Base-by-base conservation (phyloP, 2,329 filamentous ascomycete genomes). In the Diaporthe ampelina region DNA sequence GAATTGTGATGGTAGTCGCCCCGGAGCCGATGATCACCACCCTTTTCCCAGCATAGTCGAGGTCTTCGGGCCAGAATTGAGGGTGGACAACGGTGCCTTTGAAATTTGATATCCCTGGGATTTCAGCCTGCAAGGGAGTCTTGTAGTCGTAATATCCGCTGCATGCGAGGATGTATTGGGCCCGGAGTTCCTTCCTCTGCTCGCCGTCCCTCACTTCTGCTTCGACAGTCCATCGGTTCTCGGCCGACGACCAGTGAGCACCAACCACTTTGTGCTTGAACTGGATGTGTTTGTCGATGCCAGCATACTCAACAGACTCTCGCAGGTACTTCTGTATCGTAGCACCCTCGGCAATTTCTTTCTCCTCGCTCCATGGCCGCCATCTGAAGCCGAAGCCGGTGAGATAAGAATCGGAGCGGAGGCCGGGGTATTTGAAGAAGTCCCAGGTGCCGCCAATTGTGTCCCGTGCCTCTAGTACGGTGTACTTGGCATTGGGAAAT, bases 371-470 rank as follows among this genome's bases (percentile, higher is more conserved):
- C 94, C 94, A 96, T 3, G 92, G 92, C 70, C 92, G 87, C 91
- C 94, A 97, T 0, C 88, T 81, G 76, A 95, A 93, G 59, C 91
- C 90, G 74, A 92, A 93, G 0, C 89, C 85, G 72, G 86, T 87
- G 77, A 93, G 86, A 78, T 89, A 86, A 1, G 90, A 92, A 80
- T 93, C 91, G 54, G 90, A 92, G 50, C 91, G 90, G 74, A 95
- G 90, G 50, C 94, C 92, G 0, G 93, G 94, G 79, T 95, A 95
- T 58, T 89, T 90, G 86, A 94, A 96, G 72, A 95, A 89, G 78
- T 90, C 90, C 94, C 94, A 96, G 19, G 94, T 96, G 37, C 94
- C 94, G 17, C 94, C 94, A 11, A 95, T 85, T 56, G 88, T 85
- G 73, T 88, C 83, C 71, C 93, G 90, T 5, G 87, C 88, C 81